These are phyloP conservation scores for Spongospora subterranea DNA, from an alignment of 208 protist species.

Conservation along the genomic window DNA sequence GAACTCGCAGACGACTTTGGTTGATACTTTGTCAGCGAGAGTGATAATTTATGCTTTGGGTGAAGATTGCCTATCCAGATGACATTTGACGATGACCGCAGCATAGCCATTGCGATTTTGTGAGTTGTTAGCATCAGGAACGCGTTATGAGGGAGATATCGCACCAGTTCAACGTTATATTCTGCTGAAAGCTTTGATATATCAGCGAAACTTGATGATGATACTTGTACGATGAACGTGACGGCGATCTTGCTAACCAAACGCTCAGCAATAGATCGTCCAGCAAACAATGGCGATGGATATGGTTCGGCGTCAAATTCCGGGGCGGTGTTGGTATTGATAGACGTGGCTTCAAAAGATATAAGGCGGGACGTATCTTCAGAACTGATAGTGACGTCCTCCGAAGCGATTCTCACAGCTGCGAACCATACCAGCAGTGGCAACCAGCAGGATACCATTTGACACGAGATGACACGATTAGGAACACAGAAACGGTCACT, in stretches of 20 bases:
- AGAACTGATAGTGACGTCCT: too few species aligned
- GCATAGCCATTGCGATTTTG: background rate
- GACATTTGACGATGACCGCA: background rate
- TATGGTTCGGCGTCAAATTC: background rate
- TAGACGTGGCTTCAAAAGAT: background rate
- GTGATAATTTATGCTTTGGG: background rate
- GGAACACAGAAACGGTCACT: too few species aligned
- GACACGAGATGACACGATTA: too few species aligned
- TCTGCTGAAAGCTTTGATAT: background rate
- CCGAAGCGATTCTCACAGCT: too few species aligned
- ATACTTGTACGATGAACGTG: slow-evolving; percentile 27
- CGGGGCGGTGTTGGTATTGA: background rate
- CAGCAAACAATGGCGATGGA: background rate
- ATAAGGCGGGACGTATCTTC: too few species aligned
- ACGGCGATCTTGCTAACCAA: background rate
- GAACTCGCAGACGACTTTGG: background rate
- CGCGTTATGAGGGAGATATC: background rate
- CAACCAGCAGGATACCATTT: too few species aligned
- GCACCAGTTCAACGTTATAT: background rate
- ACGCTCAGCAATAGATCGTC: background rate
- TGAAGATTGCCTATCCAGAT: background rate
- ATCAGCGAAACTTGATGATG: background rate
- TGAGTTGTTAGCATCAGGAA: background rate
- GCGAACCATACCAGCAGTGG: too few species aligned
- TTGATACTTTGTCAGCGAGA: background rate